Base-by-base conservation (phyloP, 2,329 filamentous ascomycete species). In the Aspergillus piperis region DNA sequence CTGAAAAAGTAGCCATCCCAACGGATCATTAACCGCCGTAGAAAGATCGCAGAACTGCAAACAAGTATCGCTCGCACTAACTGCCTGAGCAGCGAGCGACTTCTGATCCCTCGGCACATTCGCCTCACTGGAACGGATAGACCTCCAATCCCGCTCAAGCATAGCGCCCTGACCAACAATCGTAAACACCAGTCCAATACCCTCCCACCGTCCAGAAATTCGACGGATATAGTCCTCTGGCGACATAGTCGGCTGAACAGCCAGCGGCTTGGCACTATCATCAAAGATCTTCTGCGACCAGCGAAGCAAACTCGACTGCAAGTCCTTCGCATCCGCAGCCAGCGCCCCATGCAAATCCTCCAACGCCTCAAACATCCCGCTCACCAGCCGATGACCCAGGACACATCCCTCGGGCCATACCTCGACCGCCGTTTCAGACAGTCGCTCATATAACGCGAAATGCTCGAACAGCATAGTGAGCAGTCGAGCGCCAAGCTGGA, bases 41-140 rank as follows among this genome's bases (percentile, higher is more conserved):
- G 60, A 61, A 32, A 58, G 66, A 11, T 71, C 66, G 38, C 69
- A 71, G 25, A 71, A 70, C 15, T 66, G 65, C 7, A 71, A 58
- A 57, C 69, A 71, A 13, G 66, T 57, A 27, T 79, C 75, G 5
- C 71, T 70, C 5, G 72, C 67, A 44, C 61, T 62, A 5, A 65
- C 59, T 1, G 63, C 48, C n/a, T 60, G 52, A 8, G 57, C 39
- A 3, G 54, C 53, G 2, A 66, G 41, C 5, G 58, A 53, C 42
- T 58, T 62, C 15, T 66, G 55, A 49, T 63, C 55, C 44, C 62
- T 8, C 57, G 42, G 27, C 44, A 61, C 8, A 58, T 59, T 51
- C 17, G 21, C 49, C 58, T 59, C 44, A 39, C 39, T 21, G 23
- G 54, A 27, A 27, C 39, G 58, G n/a, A 55, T 32, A 13, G 50